phyloP scores from a whole-genome alignment of 1,284 basidiomycete genomes.

The Leucoagaricus sp. region DNA sequence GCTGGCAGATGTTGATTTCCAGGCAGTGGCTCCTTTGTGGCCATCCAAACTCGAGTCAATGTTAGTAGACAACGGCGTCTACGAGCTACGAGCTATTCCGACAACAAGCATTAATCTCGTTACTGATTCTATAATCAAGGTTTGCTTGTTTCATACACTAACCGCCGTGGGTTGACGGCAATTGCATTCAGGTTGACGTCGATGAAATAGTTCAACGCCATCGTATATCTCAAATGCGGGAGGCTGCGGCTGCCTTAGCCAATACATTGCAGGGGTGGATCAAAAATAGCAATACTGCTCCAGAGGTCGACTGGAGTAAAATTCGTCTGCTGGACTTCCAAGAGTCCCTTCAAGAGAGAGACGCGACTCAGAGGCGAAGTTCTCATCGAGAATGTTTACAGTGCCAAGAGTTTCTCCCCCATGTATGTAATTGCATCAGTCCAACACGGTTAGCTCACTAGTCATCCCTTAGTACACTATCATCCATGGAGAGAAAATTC shows the following conservation, averaged over 20 bases:
- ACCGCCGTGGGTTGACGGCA: background rate
- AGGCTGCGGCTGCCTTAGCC: conserved; percentile 51
- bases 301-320: conserved; percentile 85
- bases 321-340: conserved; percentile 92
- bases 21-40: conserved; percentile 74
- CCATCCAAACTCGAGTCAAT: conserved; percentile 57
- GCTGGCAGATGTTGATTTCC: conserved; percentile 58
- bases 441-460: background rate
- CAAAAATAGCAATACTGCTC: conserved; percentile 41
- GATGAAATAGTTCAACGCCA: conserved; percentile 68
- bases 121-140: conserved; percentile 74
- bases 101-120: conserved; percentile 80
- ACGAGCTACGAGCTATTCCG: conserved; percentile 72
- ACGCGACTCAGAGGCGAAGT: conserved; percentile 48
- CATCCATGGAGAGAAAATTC: conserved; percentile 73
- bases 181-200: conserved; percentile 60
- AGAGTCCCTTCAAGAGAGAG: conserved; percentile 71
- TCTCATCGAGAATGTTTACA: conserved; percentile 48
- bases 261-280: conserved; percentile 58
- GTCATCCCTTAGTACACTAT: conserved; percentile 62
- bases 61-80: conserved; percentile 55
- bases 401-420: conserved; percentile 68
- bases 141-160: too few species aligned
- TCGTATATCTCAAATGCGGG: conserved; percentile 63
- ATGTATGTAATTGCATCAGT: conserved; percentile 48